phyloP scores from a whole-genome alignment of 1,284 basidiomycete species.

The Neolentinus lepideus region DNA sequence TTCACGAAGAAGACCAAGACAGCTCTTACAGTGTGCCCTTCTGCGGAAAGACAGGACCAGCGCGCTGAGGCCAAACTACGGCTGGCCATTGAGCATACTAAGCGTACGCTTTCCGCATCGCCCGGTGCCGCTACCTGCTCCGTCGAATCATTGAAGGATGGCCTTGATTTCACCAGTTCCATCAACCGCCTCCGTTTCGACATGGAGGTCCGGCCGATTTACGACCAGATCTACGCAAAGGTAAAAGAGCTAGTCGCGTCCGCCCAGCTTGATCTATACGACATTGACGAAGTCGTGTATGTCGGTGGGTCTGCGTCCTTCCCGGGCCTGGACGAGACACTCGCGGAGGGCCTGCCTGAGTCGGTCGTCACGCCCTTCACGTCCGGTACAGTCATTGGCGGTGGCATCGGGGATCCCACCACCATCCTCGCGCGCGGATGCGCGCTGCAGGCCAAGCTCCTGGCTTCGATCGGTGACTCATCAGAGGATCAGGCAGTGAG shows the following conservation, averaged over 20 bases:
- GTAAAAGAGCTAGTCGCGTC: conserved; percentile 56
- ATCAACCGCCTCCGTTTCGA: conserved; percentile 95
- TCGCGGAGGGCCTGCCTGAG: conserved; percentile 69
- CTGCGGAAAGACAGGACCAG: conserved; percentile 55
- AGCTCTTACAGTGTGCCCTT: conserved; percentile 57
- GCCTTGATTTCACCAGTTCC: conserved; percentile 86
- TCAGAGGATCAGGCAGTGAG: conserved; percentile 46
- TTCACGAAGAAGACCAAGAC: conserved; percentile 97
- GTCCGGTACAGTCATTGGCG: conserved; percentile 58
- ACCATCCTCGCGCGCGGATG: conserved; percentile 87
- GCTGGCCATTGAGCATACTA: conserved; percentile 92
- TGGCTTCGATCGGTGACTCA: conserved; percentile 40
- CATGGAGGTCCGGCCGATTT: conserved; percentile 74
- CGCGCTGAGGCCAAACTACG: conserved; percentile 92
- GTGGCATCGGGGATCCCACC: conserved; percentile 76
- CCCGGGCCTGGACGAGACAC: conserved; percentile 76
- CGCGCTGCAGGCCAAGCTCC: conserved; percentile 78
- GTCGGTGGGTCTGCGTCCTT: conserved; percentile 86
- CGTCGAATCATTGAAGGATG: conserved; percentile 94
- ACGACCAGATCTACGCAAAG: conserved; percentile 59
- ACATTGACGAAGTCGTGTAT: conserved; percentile 88
- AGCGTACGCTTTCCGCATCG: conserved; percentile 87
- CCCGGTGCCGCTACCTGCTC: conserved; percentile 84
- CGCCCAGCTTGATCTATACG: conserved; percentile 67
- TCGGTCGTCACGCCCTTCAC: conserved; percentile 59